Evolutionary conservation across 225 moss, liverwort and hornwort genomes (phyloP), one percentile per base, ranked within the genome.

Genomic region (Physcomitrium patens): DNA sequence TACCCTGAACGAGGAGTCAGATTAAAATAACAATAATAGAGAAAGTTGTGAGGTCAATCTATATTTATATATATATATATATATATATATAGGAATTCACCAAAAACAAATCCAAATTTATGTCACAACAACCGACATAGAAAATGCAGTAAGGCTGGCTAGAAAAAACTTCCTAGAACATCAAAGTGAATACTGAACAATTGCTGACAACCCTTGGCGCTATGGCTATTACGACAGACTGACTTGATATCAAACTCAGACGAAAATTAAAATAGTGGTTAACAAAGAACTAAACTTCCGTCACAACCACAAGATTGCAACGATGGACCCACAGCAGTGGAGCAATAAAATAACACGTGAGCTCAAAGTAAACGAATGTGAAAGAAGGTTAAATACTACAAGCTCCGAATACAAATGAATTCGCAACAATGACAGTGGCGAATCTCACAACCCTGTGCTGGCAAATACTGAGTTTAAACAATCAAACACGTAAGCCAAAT

Each of bases 251-350:
- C 41, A 10, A 72, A 72, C 37, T 19, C 49, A 19, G 63, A 41
- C 37, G 7, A 56, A 42, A 28, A 15, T 17, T 58, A 63, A 19
- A 75, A 13, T 9, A 44, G 3, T 22, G 51, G 3, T 28, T 2
- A 51, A 28, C 53, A 68, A 18, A 49, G 64, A 64, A 56, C 59
- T 43, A 19, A 66, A 61, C 23, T 43, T 17, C 64, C 55, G 26
- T 26, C 26, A 16, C 18, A 61, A 28, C 20, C 20, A 37, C 20
- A 42, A 20, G 54, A 17, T 27, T 41, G 9, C 46, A 28, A 37
- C 31, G 5, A 37, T 37, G 5, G 4, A 4, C 4, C 31, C 31
- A 37, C 31, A 37, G 31, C 31, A 37, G 31, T 4, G 31, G 4
- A 3, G 31, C 31, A 7, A 37, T 37, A 7, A 4, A 37, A 4